These are phyloP conservation scores for Cryphonectria radicalis DNA, from an alignment of 2,329 filamentous ascomycete species.

Conservation along the genomic window DNA sequence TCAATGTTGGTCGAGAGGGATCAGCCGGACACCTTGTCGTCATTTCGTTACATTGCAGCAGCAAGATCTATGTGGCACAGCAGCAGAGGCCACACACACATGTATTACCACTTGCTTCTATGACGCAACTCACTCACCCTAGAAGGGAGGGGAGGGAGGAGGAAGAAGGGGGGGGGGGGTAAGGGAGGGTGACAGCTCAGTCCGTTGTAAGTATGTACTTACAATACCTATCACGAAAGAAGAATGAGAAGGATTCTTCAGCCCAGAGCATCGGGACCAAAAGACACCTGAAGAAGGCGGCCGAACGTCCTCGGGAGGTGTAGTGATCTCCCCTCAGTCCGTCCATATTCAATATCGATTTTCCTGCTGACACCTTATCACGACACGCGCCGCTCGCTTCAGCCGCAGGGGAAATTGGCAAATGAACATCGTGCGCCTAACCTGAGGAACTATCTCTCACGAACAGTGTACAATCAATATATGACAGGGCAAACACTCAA, in stretches of 20 bases:
- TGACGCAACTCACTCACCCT: neutral
- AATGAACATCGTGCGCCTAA: neutral
- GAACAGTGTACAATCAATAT: neutral
- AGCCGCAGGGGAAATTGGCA: neutral
- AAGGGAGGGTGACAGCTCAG: neutral
- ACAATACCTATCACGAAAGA: neutral
- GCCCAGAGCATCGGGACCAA: neutral
- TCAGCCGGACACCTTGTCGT: neutral
- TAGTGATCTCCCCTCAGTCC: neutral
- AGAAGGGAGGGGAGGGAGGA: too few species aligned
- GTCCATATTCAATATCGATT: neutral
- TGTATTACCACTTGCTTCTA: neutral
- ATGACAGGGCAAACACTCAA: neutral
- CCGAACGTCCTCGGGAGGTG: neutral
- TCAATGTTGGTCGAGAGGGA: neutral
- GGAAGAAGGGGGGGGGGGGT: too few species aligned
- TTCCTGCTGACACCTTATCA: neutral
- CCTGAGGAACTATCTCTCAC: too few species aligned
- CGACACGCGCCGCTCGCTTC: neutral
- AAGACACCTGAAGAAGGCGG: neutral
- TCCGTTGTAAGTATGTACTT: neutral
- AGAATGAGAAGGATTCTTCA: neutral
- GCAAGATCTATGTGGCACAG: neutral
- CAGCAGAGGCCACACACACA: neutral
- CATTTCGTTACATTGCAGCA: constrained; percentile 2